Percentiles rank a stretch among this genome's conserved stretches.
These are phyloP conservation scores for Arthrobotrys sphaeroides DNA, from an alignment of 2,329 filamentous ascomycete genomes.

Conservation along the genomic window DNA sequence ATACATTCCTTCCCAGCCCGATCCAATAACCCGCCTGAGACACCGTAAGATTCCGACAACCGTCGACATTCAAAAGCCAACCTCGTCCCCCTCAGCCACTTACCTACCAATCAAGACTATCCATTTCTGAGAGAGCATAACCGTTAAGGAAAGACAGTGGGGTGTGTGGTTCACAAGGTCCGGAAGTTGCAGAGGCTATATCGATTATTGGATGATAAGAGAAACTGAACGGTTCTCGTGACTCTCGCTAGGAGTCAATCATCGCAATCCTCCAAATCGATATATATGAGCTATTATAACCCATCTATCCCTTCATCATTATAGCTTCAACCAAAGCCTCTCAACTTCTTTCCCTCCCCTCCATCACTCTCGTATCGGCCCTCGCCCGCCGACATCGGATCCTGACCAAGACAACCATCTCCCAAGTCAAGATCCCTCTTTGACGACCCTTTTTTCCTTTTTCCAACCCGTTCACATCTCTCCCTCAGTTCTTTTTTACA, in stretches of 20 bases:
- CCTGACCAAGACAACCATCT: conserved; percentile 61
- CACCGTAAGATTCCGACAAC: not conserved
- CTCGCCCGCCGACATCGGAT: conserved; percentile 49
- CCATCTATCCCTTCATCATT: not conserved
- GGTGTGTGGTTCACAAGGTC: conserved; percentile 42
- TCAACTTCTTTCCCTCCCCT: conserved; percentile 23
- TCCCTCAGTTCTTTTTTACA: conserved; percentile 43
- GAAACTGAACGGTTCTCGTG: conserved; percentile 41
- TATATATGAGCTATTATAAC: conserved; percentile 49
- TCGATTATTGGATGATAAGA: conserved; percentile 53
- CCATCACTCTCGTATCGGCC: conserved; percentile 31
- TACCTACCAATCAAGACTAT: conserved; percentile 10
- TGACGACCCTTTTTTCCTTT: conserved; percentile 57
- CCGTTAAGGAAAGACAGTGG: conserved; percentile 13
- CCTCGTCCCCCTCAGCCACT: conserved; percentile 1
- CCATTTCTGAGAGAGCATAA: conserved; percentile 4
- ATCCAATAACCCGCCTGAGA: conserved; percentile 6
- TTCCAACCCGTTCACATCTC: conserved; percentile 54
- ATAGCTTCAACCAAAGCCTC: conserved; percentile 47
- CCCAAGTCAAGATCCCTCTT: conserved; percentile 58
- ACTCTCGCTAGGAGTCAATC: conserved; percentile 43
- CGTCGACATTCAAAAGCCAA: conserved; percentile 10
- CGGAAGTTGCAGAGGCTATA: conserved; percentile 52
- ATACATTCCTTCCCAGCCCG: conserved; percentile 46
- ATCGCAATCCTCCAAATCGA: conserved; percentile 33